Evolutionary conservation across 495 filamentous ascomycete species (phyloP), one percentile per base, ranked within the genome.

Genomic region (Penicillium nucicola): DNA sequence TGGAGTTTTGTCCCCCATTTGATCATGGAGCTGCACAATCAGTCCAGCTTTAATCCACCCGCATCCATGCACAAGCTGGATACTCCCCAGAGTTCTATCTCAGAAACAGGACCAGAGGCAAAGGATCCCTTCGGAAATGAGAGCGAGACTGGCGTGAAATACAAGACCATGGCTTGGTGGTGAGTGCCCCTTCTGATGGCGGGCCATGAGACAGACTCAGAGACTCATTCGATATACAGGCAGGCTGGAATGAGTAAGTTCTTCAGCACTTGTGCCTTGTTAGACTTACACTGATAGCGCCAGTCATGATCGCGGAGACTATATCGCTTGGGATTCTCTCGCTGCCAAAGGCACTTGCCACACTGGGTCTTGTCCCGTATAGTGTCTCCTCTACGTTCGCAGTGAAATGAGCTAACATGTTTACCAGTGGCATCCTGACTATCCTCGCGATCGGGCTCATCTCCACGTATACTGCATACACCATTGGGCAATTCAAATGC

Each of bases 381-480:
- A 13, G 44, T 20, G 20, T 17, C 19, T 14, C 25, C n/a, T n/a
- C n/a, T n/a, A n/a, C n/a, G n/a, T 7, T 11, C 35, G 19, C 9
- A 20, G 37, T 23, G 35, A 8, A 28, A 10, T 81, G 8, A 48
- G 17, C 42, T 43, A 84, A 86, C 61, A 77, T 88, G 71, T 76
- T 79, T 54, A 75, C 1, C 31, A 71, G 65, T n/a, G 63, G 71
- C 25, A 45, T 83, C 15, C 61, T 85, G 28, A 62, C 80, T 20
- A 78, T 90, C 82, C 65, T 85, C 25, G 55, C 60, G 9, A 54
- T 87, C 14, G 86, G 86, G 5, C 50, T 85, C 15, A 50, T 87
- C n/a, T 82, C 87, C 33, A 81, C 81, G 19, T 91, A 89, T 68
- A 87, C 84, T 15, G 84, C 82, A 53, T 86, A 81, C 49, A 77